phyloP scores from a whole-genome alignment of 371 early-diverging fungal genomes.

The Mortierella polycephala region DNA sequence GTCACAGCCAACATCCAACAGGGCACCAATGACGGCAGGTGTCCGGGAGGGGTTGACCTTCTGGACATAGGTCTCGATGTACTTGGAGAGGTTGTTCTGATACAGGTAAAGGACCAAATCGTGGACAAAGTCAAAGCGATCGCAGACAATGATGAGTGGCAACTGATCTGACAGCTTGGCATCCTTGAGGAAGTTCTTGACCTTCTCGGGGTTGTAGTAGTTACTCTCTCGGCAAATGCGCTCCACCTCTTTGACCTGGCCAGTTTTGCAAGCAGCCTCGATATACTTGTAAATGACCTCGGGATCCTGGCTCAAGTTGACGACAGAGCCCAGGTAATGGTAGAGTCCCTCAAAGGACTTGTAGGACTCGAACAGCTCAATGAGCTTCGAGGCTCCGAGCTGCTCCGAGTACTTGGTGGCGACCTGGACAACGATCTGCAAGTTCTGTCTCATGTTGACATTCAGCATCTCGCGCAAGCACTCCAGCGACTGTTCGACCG shows the following conservation, averaged over 20 bases:
- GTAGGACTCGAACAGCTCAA: conserved; percentile 90
- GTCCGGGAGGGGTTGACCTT: conserved; percentile 95
- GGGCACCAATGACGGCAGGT: conserved; percentile 96
- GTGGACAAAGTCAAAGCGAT: conserved; percentile 96
- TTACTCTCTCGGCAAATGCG: conserved; percentile 96
- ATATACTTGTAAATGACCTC: conserved; percentile 98
- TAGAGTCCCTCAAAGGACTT: conserved; percentile 91
- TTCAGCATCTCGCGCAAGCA: conserved; percentile 91
- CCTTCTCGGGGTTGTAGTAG: conserved; percentile 95
- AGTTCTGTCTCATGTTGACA: conserved; percentile 91
- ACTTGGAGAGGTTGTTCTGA: conserved; percentile 92
- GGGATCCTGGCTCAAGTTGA: conserved; percentile 93
- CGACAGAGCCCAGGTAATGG: conserved; percentile 94
- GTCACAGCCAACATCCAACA: conserved; percentile 98
- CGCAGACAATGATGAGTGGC: conserved; percentile 97
- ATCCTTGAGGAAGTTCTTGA: conserved; percentile 98
- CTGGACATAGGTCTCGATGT: conserved; percentile 98
- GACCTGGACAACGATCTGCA: conserved; percentile 94
- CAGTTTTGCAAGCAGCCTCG: conserved; percentile 93
- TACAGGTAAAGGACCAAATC: conserved; percentile 96
- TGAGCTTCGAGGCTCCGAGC: conserved; percentile 86
- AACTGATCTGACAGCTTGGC: conserved; percentile 94
- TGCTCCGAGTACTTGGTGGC: conserved; percentile 97
- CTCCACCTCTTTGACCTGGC: conserved; percentile 97
- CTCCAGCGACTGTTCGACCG: conserved; percentile 93